These are phyloP conservation scores for Colletotrichum sp. DNA, from an alignment of 2,329 filamentous ascomycete species.

Conservation along the genomic window DNA sequence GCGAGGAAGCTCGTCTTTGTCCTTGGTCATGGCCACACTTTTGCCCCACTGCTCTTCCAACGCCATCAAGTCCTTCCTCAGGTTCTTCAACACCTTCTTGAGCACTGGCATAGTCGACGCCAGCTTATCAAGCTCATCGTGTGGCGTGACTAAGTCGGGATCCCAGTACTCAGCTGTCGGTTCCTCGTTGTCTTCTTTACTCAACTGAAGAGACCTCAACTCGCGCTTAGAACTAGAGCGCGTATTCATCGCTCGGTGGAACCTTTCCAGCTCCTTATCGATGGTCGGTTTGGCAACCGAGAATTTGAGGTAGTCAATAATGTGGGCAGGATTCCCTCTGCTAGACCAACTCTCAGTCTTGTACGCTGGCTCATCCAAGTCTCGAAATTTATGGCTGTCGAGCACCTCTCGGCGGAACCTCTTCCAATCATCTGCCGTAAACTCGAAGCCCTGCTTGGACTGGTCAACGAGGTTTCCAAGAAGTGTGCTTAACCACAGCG, in stretches of 20 bases:
- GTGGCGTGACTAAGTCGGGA: constrained; percentile 37
- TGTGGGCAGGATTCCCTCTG: constrained; percentile 42
- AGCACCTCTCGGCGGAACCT: constrained; percentile 35
- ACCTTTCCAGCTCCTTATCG: constrained; percentile 35
- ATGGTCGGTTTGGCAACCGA: constrained; percentile 50
- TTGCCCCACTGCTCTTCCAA: constrained; percentile 37
- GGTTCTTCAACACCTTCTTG: constrained; percentile 32
- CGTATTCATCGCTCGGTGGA: constrained; percentile 30
- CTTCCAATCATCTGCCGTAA: constrained; percentile 47
- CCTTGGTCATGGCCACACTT: neutral
- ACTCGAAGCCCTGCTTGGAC: constrained; percentile 58
- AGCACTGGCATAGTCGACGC: constrained; percentile 30
- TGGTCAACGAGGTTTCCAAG: constrained; percentile 63
- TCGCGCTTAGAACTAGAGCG: neutral
- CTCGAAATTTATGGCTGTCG: neutral
- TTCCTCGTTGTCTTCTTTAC: neutral
- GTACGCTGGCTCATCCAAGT: constrained; percentile 47
- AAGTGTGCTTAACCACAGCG: constrained; percentile 55
- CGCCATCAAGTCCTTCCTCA: constrained; percentile 37
- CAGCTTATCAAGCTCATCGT: constrained; percentile 37
- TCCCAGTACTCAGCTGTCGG: constrained; percentile 35
- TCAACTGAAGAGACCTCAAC: neutral
- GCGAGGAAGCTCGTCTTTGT: constrained; percentile 24
- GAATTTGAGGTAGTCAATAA: constrained; percentile 69
- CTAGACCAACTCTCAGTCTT: constrained; percentile 38